phyloP scores from a whole-genome alignment of 2,329 filamentous ascomycete species.

The Fusarium nematophilum region DNA sequence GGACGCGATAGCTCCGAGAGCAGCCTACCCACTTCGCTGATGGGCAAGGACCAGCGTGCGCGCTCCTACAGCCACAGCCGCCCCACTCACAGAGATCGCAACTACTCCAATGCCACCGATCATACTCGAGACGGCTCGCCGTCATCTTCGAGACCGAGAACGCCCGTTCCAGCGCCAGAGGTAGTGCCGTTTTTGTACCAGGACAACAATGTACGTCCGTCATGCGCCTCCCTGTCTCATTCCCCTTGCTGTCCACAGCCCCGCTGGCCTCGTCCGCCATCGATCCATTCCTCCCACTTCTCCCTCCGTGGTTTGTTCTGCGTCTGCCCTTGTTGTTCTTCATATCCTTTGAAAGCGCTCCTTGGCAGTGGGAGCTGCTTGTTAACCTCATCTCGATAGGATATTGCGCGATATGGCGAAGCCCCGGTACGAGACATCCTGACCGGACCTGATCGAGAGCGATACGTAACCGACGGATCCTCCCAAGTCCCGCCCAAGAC shows the following conservation, averaged over 20 bases:
- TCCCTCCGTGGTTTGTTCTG: constrained; percentile 18
- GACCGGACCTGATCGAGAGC: constrained; percentile 75
- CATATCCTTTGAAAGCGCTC: constrained; percentile 2
- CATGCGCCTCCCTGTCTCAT: constrained; percentile 41
- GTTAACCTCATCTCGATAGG: constrained; percentile 57
- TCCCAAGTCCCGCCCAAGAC: constrained; percentile 67
- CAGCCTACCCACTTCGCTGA: constrained; percentile 64
- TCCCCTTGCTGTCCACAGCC: constrained; percentile 19
- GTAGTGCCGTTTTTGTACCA: constrained; percentile 98
- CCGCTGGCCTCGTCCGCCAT: constrained; percentile 22
- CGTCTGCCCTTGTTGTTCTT: constrained; percentile 17
- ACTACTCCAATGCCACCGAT: constrained; percentile 82
- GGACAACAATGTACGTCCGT: constrained; percentile 72
- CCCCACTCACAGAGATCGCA: constrained; percentile 75
- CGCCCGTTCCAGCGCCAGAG: constrained; percentile 89
- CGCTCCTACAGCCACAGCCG: constrained; percentile 71
- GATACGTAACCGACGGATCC: constrained; percentile 65
- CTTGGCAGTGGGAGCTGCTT: constrained; percentile 21
- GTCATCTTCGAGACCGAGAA: constrained; percentile 79
- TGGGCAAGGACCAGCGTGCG: constrained; percentile 69
- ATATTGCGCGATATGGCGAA: constrained; percentile 81
- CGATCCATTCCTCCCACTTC: constrained; percentile 29
- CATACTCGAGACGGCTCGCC: constrained; percentile 81
- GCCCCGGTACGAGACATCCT: constrained; percentile 79
- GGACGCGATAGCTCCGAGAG: constrained; percentile 79